These are phyloP conservation scores for Diaporthe ilicicola DNA, from an alignment of 2,329 filamentous ascomycete genomes.

Conservation along the genomic window DNA sequence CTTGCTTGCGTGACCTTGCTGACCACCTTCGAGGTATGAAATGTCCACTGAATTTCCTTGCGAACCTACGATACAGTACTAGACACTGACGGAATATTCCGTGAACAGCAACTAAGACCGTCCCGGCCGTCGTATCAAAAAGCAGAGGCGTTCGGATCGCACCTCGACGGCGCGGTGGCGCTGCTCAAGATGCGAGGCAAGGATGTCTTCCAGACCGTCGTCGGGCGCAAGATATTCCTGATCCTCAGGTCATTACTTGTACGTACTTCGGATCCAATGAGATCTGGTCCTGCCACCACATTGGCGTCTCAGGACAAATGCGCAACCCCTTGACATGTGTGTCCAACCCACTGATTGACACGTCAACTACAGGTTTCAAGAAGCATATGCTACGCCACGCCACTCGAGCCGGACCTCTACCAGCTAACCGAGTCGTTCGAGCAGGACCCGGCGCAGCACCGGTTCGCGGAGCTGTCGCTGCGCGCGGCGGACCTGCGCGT, in stretches of 20 bases:
- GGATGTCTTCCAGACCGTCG: slow-evolving; percentile 31
- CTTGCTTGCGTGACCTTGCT: slow-evolving; percentile 32
- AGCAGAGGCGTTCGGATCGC: slow-evolving; percentile 30
- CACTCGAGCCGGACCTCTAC: slow-evolving; percentile 30
- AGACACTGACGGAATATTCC: background rate
- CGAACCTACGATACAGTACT: no score
- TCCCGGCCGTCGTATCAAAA: slow-evolving; percentile 29
- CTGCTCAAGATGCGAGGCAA: slow-evolving; percentile 31
- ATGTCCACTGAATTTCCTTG: background rate
- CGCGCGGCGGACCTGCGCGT: slow-evolving; percentile 32
- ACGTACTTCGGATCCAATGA: background rate
- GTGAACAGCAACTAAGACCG: slow-evolving; percentile 28
- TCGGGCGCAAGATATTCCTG: slow-evolving; percentile 32
- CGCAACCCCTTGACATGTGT: background rate
- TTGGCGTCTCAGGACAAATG: background rate
- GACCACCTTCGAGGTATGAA: slow-evolving; percentile 31
- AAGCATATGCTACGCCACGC: slow-evolving; percentile 32
- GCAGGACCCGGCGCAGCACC: slow-evolving; percentile 24
- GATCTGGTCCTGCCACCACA: background rate
- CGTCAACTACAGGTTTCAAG: slow-evolving; percentile 9
- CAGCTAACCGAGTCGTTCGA: slow-evolving; percentile 26
- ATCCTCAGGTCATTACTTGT: slow-evolving; percentile 32
- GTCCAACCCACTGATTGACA: background rate
- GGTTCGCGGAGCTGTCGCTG: slow-evolving; percentile 32
- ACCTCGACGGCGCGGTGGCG: slow-evolving; percentile 31